phyloP scores from a whole-genome alignment of 371 early-diverging fungal genomes.

The Lichtheimia ramosa region DNA sequence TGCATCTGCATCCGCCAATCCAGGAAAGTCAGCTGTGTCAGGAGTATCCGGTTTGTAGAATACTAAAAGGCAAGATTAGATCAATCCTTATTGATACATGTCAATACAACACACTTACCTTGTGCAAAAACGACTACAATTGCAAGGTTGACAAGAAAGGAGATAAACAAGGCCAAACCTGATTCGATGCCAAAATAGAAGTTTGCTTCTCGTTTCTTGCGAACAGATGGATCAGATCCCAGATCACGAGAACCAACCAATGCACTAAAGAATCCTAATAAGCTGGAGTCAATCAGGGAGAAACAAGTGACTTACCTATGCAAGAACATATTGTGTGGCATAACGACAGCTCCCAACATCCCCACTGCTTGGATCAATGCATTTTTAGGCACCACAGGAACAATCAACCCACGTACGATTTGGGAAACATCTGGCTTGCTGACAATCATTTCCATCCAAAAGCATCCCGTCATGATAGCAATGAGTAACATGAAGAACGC shows the following conservation, averaged over 20 bases:
- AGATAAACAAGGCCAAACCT: constrained; percentile 60
- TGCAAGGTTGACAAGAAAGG: constrained; percentile 71
- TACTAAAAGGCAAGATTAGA: constrained; percentile 21
- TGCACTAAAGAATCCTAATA: constrained; percentile 28
- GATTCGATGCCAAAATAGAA: constrained; percentile 71
- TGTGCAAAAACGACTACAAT: constrained; percentile 72
- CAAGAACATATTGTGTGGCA: constrained; percentile 80
- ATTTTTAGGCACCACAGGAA: constrained; percentile 59
- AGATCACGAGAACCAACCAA: constrained; percentile 62
- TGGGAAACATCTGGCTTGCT: constrained; percentile 53
- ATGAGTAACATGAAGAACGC: constrained; percentile 66
- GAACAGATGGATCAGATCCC: constrained; percentile 40
- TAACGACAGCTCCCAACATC: constrained; percentile 70
- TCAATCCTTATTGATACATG: not conserved
- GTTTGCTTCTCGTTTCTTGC: constrained; percentile 65
- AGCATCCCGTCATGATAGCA: constrained; percentile 64
- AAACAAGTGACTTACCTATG: constrained; percentile 49
- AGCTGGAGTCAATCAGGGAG: not conserved
- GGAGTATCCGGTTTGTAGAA: constrained; percentile 50
- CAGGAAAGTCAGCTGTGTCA: constrained; percentile 30
- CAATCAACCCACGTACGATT: constrained; percentile 60
- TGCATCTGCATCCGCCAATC: constrained; percentile 64
- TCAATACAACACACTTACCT: not conserved
- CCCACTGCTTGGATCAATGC: constrained; percentile 68
- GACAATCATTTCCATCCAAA: constrained; percentile 66